A percentile compares a stretch with the other conserved stretches of the same genome.
phyloP scores from a whole-genome alignment of 257 asterid genomes.

The Ocimum tenuiflorum region DNA sequence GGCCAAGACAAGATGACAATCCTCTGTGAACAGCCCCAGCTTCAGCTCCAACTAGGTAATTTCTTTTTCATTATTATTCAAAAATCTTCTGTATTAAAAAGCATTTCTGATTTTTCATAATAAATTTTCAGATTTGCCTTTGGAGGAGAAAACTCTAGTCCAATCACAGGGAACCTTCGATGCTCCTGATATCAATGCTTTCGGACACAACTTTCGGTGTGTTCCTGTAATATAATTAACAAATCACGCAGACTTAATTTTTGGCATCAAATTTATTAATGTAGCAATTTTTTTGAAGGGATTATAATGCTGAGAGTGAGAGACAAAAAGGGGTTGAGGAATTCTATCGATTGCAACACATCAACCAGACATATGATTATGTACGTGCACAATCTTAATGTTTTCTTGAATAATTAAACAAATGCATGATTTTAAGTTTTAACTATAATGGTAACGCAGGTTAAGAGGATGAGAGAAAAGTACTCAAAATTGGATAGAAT shows the following conservation, averaged over 20 bases:
- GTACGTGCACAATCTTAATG: constrained; percentile 26
- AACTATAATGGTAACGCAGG: constrained; percentile 19
- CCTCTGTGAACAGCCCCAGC: constrained; percentile 39
- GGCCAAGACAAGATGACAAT: constrained; percentile 43
- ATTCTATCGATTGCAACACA: constrained; percentile 56
- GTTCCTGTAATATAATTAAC: no score
- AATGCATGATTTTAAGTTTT: neutral
- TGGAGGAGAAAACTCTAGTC: constrained; percentile 27
- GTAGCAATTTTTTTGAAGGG: constrained; percentile 25
- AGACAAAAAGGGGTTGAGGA: constrained; percentile 69
- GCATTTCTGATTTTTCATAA: neutral
- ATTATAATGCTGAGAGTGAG: constrained; percentile 50
- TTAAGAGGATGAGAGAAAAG: constrained; percentile 33
- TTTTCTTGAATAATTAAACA: no score
- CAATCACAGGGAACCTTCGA: constrained; percentile 17
- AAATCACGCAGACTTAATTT: no score
- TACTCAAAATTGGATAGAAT: constrained; percentile 27
- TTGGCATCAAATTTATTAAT: neutral
- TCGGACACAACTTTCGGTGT: constrained; percentile 57
- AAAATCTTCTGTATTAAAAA: no score
- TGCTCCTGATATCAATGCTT: constrained; percentile 59
- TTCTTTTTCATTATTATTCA: no score
- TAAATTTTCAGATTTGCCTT: constrained; percentile 21
- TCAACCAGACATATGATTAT: constrained; percentile 52
- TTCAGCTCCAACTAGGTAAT: constrained; percentile 43